phyloP scores from a whole-genome alignment of 768 basidiomycete genomes.

The Cystobasidium onofrii region DNA sequence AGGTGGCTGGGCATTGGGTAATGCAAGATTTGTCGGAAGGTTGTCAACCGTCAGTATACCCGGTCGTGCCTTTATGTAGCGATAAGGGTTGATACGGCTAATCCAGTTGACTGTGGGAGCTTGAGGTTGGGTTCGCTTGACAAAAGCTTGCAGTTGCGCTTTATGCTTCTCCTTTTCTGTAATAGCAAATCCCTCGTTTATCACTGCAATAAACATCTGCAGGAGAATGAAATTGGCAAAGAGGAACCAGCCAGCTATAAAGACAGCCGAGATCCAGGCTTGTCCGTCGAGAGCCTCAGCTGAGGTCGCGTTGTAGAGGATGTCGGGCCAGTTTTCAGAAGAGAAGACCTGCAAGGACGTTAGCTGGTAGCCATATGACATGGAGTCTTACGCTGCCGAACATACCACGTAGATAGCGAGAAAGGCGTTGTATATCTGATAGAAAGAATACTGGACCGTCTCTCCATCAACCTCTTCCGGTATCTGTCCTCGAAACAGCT shows the following conservation, averaged over 20 bases:
- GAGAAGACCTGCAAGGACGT: constrained; percentile 60
- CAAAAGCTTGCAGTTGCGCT: constrained; percentile 61
- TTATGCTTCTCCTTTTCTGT: constrained; percentile 82
- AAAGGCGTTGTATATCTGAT: constrained; percentile 74
- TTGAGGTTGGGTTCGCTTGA: constrained; percentile 49
- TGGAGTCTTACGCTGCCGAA: too few relatives aligned
- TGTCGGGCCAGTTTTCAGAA: constrained; percentile 86
- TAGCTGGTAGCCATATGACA: too few relatives aligned
- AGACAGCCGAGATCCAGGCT: constrained; percentile 60
- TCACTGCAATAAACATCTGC: constrained; percentile 89
- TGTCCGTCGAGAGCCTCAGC: constrained; percentile 64
- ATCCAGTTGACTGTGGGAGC: constrained; percentile 57
- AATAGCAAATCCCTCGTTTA: constrained; percentile 65
- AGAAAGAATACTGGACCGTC: constrained; percentile 58
- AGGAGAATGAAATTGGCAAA: constrained; percentile 87
- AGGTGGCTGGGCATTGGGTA: constrained; percentile 70
- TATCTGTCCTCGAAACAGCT: constrained; percentile 78
- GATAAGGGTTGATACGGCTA: constrained; percentile 72
- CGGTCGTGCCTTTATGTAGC: constrained; percentile 54
- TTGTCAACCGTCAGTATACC: constrained; percentile 63
- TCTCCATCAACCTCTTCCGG: constrained; percentile 44
- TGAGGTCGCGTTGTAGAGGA: constrained; percentile 57
- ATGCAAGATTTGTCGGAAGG: constrained; percentile 62
- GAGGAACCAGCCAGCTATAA: constrained; percentile 73
- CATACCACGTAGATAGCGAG: constrained; percentile 63